Conservation (phyloP, 1,284 basidiomycete genomes). For the Apiotrichum mycotoxinovorans region DNA sequence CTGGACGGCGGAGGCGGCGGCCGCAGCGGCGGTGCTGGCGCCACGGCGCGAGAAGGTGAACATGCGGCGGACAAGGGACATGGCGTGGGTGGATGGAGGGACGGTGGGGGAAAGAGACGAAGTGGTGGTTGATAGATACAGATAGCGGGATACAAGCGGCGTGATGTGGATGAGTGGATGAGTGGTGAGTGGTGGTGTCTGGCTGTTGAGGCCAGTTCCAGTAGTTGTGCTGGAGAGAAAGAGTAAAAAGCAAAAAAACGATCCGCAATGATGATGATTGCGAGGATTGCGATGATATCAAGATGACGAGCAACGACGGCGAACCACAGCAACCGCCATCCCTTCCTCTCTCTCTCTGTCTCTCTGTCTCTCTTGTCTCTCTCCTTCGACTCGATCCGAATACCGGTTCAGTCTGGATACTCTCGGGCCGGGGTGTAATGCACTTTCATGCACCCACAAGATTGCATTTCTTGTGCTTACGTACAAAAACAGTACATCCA, state of each 20-base stretch:
- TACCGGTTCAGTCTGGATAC: too few relatives aligned
- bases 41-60: conserved; percentile 10
- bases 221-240: not conserved
- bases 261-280: too few relatives aligned
- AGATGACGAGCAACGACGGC: not conserved
- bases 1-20: too few relatives aligned
- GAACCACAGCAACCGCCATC: too few relatives aligned
- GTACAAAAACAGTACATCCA: too few relatives aligned
- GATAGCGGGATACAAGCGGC: not conserved
- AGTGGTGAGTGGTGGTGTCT: not conserved
- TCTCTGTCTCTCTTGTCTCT: too few relatives aligned
- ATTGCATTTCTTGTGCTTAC: too few relatives aligned
- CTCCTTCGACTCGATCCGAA: too few relatives aligned
- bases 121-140: not conserved
- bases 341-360: too few relatives aligned
- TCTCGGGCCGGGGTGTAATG: too few relatives aligned
- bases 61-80: conserved; percentile 11
- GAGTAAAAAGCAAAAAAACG: too few relatives aligned
- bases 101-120: not conserved
- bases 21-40: conserved; percentile 11
- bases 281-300: not conserved
- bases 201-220: not conserved
- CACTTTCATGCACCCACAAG: too few relatives aligned
- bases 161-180: not conserved
- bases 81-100: not conserved